Evolutionary conservation across 768 basidiomycete species (phyloP).

Genomic region (Termitomyces eurrhizus): DNA sequence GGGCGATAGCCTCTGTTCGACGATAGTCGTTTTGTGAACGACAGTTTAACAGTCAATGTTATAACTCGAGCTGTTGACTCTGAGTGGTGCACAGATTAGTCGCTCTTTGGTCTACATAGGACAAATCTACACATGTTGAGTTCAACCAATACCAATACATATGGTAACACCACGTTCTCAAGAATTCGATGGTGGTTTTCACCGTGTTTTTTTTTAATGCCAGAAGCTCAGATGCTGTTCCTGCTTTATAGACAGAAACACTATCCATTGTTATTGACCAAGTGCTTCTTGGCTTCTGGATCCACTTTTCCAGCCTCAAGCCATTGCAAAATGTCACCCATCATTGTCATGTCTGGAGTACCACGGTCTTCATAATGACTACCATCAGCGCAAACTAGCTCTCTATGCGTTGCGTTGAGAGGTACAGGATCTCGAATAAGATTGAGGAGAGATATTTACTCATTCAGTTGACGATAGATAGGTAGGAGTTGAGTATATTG

Average conservation of each 20-base stretch:
- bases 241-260: not conserved
- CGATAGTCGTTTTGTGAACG: not conserved
- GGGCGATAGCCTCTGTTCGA: no score
- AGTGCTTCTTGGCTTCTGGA: not conserved
- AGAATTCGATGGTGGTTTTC: not conserved
- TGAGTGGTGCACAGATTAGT: no score
- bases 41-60: not conserved
- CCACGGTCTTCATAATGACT: not conserved
- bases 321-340: not conserved
- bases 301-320: not conserved
- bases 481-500: no score
- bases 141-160: not conserved
- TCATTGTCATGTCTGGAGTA: not conserved
- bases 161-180: not conserved
- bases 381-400: no score
- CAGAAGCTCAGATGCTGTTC: not conserved
- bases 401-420: no score
- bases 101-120: not conserved
- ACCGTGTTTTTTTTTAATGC: not conserved
- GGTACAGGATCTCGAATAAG: no score
- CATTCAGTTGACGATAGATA: no score
- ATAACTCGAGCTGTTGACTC: not conserved
- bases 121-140: not conserved
- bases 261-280: not conserved
- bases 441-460: no score